Evolutionary conservation across 768 basidiomycete genomes (phyloP).

Genomic region (Gelatoporia subvermispora): DNA sequence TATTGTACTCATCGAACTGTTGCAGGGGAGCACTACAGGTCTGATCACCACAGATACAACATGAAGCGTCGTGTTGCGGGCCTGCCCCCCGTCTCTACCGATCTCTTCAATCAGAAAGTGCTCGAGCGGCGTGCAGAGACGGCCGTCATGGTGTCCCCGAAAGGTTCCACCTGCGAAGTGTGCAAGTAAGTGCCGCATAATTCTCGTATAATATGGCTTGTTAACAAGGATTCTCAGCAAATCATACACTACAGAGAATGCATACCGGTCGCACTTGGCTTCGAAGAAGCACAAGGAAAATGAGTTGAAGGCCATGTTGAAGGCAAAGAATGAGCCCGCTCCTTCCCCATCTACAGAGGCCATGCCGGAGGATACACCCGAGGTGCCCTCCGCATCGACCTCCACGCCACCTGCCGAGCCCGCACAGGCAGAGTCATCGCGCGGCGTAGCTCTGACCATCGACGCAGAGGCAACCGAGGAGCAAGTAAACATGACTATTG

Average conservation of each 20-base stretch:
- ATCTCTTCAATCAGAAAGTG: constrained; percentile 85
- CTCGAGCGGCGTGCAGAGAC: constrained; percentile 74
- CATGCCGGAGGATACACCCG: constrained; percentile 15
- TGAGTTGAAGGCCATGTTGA: constrained; percentile 45
- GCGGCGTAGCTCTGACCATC: constrained; percentile 22
- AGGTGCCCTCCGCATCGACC: background rate
- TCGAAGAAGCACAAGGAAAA: constrained; percentile 89
- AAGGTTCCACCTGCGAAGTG: constrained; percentile 61
- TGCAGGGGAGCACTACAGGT: constrained; percentile 81
- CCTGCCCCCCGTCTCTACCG: constrained; percentile 76
- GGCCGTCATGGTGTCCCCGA: constrained; percentile 56
- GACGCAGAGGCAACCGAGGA: constrained; percentile 41
- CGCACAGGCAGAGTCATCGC: constrained; percentile 1
- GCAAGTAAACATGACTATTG: constrained; percentile 50
- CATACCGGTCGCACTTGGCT: constrained; percentile 79
- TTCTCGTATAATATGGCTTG: background rate
- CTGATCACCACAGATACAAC: constrained; percentile 96
- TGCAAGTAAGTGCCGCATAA: constrained; percentile 63
- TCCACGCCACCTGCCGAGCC: constrained; percentile 1
- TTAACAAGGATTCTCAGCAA: constrained; percentile 68
- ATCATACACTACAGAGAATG: constrained; percentile 83
- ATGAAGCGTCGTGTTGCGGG: constrained; percentile 94
- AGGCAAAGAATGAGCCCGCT: constrained; percentile 7
- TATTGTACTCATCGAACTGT: background rate
- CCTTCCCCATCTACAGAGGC: constrained; percentile 1